phyloP scores from a whole-genome alignment of 148 eudicot genomes.

The Camellia lanceoleosa region DNA sequence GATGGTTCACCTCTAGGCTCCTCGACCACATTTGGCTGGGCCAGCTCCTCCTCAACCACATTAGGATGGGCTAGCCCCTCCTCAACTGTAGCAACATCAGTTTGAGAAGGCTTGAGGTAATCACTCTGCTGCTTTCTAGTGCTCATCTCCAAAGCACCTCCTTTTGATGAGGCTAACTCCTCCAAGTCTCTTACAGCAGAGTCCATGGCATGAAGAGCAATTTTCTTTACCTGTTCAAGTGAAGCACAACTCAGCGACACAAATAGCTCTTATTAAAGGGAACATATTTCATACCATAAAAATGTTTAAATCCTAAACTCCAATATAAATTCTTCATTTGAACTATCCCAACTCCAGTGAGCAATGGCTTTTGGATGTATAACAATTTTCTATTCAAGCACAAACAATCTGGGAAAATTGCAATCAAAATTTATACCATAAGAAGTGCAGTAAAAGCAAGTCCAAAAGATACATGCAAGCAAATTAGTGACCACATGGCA shows the following conservation, averaged over 20 bases:
- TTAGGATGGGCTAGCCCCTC: too few species aligned
- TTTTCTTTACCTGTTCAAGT: background rate
- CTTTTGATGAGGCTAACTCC: background rate
- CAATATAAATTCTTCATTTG: background rate
- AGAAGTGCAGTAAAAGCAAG: too few species aligned
- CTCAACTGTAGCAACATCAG: too few species aligned
- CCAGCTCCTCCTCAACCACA: too few species aligned
- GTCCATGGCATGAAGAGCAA: background rate
- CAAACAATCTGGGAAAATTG: background rate
- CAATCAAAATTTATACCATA: too few species aligned
- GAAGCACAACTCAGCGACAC: background rate
- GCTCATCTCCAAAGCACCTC: too few species aligned
- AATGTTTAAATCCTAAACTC: background rate
- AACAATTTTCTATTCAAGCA: background rate
- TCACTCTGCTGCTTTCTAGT: too few species aligned
- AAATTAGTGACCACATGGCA: too few species aligned
- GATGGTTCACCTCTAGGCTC: too few species aligned
- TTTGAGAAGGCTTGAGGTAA: too few species aligned
- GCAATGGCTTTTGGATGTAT: background rate
- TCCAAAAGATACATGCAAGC: too few species aligned
- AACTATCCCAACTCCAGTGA: background rate
- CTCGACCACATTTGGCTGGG: too few species aligned
- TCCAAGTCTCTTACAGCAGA: background rate
- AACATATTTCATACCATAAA: background rate
- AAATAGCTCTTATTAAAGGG: background rate